Evolutionary conservation across 805 yeast genomes (phyloP), one percentile per base, ranked within the genome.

Genomic region (Pichia ethanolica): DNA sequence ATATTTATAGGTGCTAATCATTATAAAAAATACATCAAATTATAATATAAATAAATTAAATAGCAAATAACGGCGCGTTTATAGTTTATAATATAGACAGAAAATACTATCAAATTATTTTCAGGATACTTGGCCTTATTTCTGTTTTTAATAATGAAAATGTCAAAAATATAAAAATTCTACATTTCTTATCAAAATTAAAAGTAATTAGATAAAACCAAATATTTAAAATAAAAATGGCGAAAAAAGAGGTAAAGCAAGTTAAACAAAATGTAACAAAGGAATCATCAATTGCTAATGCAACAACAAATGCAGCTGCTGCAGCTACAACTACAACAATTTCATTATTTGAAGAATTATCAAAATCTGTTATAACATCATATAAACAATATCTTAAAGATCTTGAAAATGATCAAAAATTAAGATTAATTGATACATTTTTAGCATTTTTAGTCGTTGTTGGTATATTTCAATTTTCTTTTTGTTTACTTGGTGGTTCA

Each of bases 391-490:
- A 51, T 25, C 36, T 35, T 25, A 53, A 62, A 12, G 64, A 66
- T 25, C 51, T 67, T 5, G 63, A 52, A 9, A 50, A 46, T 8
- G 55, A 73, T 56, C 69, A 66, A 36, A 70, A 80, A 50, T 66
- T 83, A 50, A 76, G 79, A 65, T 71, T 89, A 46, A 84, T 91
- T 56, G 98, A 93, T 65, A 57, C 75, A 12, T 93, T 90, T 62
- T 74, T 91, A 61, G 78, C 66, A 28, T 89, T 86, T 56, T 68
- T 91, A 51, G 90, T 91, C 14, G 67, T 72, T 0, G 71, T 88
- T 52, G 99, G 96, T 1, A 69, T 77, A 1, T 66, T 86, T 32
- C 98, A 93, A 68, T 89, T 89, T 62, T 69, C 73, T 5, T 91
- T 89, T 66, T 86, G 86, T 56, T 57, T 83, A 39, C 53, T 89